A percentile compares a stretch with the other conserved stretches of the same genome.
phyloP scores from a whole-genome alignment of 805 yeast species.

The Tetrapisispora phaffii region DNA sequence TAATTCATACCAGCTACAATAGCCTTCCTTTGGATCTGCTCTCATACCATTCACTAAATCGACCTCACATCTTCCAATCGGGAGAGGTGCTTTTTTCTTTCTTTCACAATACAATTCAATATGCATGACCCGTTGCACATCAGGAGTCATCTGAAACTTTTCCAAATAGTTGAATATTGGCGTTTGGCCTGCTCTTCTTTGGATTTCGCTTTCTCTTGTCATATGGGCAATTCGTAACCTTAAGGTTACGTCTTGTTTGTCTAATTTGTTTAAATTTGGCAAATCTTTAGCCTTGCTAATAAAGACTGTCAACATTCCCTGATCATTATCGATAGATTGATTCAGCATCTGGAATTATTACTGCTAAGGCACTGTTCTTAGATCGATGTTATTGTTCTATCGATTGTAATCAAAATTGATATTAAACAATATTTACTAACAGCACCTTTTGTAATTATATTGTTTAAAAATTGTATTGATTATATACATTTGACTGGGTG shows the following conservation, averaged over 20 bases:
- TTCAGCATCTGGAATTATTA: conserved; percentile 8
- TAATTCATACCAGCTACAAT: conserved; percentile 76
- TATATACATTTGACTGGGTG: too few relatives aligned
- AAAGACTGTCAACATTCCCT: conserved; percentile 59
- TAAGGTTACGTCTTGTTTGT: conserved; percentile 90
- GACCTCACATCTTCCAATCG: conserved; percentile 73
- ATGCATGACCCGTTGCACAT: conserved; percentile 51
- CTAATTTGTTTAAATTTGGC: conserved; percentile 76
- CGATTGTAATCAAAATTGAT: too few relatives aligned
- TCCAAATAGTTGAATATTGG: conserved; percentile 81
- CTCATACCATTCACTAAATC: conserved; percentile 66
- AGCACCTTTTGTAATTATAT: too few relatives aligned
- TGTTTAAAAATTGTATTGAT: too few relatives aligned
- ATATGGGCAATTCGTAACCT: conserved; percentile 71
- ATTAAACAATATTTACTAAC: too few relatives aligned
- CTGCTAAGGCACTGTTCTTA: too few relatives aligned
- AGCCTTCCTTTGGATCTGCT: conserved; percentile 61
- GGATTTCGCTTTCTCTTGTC: conserved; percentile 69
- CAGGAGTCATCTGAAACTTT: conserved; percentile 55
- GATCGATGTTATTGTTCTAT: too few relatives aligned
- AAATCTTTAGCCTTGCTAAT: conserved; percentile 76
- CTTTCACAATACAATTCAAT: conserved; percentile 61
- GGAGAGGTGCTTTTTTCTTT: conserved; percentile 78
- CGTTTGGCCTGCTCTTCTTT: conserved; percentile 85
- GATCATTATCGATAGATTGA: conserved; percentile 21